Evolutionary conservation across 2,329 filamentous ascomycete genomes (phyloP), one percentile per base, ranked within the genome.

Genomic region (Rhynchosporium agropyri): DNA sequence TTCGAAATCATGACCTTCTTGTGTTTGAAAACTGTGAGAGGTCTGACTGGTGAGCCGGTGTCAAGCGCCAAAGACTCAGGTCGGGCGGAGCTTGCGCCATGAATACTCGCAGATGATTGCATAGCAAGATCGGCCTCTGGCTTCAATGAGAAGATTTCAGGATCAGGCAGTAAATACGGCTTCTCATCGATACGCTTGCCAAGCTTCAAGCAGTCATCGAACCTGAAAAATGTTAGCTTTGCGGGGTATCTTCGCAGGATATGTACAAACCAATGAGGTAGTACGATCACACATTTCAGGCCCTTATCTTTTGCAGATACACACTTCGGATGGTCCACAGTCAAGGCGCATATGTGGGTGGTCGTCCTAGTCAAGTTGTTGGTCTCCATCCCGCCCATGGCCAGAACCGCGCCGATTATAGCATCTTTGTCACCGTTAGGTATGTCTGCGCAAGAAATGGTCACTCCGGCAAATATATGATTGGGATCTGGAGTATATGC

Each of bases 171-270:
- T 26, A 85, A 79, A 73, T 99, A 99, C 0, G 95, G 95, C 6
- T 81, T 79, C 75, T 99, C 95, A 69, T 91, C 89, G 69, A 99
- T 97, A 63, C 91, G 87, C 76, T 92, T 93, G 56, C 94, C 93
- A 33, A 99, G 85, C 76, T 91, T 95, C 69, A 99, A 84, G 77
- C 95, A 99, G 74, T 97, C 94, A 70, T 98, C 94, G 73, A 99
- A 97, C 92, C 90, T 93, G 66, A 43, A 29, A 10, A 42, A 33
- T n/a, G 62, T 75, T 66, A 77, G 71, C 56, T 65, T 49, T 49
- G 36, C 2, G 40, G 49, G 43, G 54, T 33, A 45, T 38, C 45
- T 20, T n/a, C 2, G 10, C 6, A 13, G 2, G 48, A 4, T 20
- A 20, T 60, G 15, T 58, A 53, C 50, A 40, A 78, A 92, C 91